Evolutionary conservation across 2,329 filamentous ascomycete genomes (phyloP), one percentile per base, ranked within the genome.

Genomic region (Verticillium zaregamsianum): DNA sequence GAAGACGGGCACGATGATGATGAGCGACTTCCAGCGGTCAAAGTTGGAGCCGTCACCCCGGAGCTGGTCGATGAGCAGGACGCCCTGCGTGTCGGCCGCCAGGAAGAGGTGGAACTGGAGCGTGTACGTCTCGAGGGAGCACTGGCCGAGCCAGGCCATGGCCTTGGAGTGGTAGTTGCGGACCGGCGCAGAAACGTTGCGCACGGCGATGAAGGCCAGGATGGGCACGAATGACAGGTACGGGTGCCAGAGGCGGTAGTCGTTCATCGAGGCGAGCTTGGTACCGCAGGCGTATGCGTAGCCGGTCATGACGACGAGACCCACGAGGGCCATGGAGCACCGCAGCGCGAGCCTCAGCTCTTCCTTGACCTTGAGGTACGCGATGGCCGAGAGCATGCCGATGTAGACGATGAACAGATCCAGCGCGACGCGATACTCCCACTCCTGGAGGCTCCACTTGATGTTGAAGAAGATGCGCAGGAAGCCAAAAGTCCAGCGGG

Each of bases 91-190:
- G 66, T 89, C 84, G 3, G 80, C 83, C 2, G 84, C 84, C 9
- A 89, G 79, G 80, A 84, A 86, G 59, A 87, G 77, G 69, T 90
- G 87, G 68, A 82, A 82, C 65, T 88, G 84, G 40, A 89, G 73
- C 6, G 86, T 76, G 65, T 84, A 87, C 0, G 84, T 81, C 71
- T 89, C 86, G 1, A 87, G 78, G 0, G 84, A 84, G 62, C 80
- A 81, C 6, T 76, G 75, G 2, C 87, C 86, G 3, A 89, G 71
- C 74, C 79, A 83, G 0, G 82, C 80, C 32, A 75, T 72, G 8
- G 75, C 77, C 7, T 81, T 74, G 11, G 83, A 71, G 1, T 66
- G 57, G 5, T 74, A 73, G 57, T 59, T 59, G 23, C 57, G 57
- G 11, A 59, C 57, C 9, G 57, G 37, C 11, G 23, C 57, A 2